Base-by-base conservation (phyloP, 116 monocot genomes). In the Dioscorea cayenensis region DNA sequence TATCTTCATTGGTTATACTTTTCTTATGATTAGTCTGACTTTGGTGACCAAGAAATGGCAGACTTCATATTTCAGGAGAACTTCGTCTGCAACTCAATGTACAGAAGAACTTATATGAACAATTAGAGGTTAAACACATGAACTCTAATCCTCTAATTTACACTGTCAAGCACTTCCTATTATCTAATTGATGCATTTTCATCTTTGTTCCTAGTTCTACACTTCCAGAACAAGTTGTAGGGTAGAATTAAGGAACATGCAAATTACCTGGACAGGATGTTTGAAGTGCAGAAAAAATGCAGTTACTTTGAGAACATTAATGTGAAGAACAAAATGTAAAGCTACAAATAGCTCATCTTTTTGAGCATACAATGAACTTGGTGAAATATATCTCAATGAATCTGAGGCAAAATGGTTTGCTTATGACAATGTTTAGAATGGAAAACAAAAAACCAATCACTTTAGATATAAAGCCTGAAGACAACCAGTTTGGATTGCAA, bases 111-210 rank as follows among this genome's bases (percentile, higher is more conserved):
- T 37, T 66, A 66, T 9, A 66, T 66, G 66, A 66, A 37, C 38
- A 38, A 36, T 36, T 66, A 36, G 38, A 66, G 38, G 66, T n/a
- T 43, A 43, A 43, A 66, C 23, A 66, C 43, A 36, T 66, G 27
- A 12, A 63, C 28, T 59, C 59, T 19, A 1, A 6, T 21, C 43
- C 7, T 43, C 43, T 43, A 8, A 43, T 43, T 43, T 43, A 43
- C 43, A 43, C 12, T 43, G 43, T 43, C 43, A 43, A 43, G 6
- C 3, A 43, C 43, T 43, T 43, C 43, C 43, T 7, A 43, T 3
- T 43, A 43, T 43, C 43, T 12, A 8, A 8, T 43, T 12, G 12
- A 43, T 6, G 6, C 43, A 7, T 1, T 43, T 43, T 43, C 12
- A n/a, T 43, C 43, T 43, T 7, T 43, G 12, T 43, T 43, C n/a